Evolutionary conservation across 495 filamentous ascomycete species (phyloP).

Genomic region (Daldinia childiae): DNA sequence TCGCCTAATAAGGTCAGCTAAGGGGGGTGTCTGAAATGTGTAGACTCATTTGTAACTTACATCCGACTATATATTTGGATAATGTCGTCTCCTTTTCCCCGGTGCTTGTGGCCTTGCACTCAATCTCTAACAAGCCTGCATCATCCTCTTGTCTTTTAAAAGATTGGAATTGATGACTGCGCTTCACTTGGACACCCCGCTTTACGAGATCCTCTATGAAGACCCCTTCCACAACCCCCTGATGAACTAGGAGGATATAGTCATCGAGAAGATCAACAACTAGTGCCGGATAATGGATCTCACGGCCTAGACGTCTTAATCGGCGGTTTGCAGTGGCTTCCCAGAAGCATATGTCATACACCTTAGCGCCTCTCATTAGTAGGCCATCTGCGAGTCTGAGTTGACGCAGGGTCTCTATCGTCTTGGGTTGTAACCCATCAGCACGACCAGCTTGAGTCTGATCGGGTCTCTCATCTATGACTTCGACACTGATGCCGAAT

Average conservation of each 20-base stretch:
- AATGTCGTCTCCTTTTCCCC: constrained; percentile 54
- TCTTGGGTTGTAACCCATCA: constrained; percentile 77
- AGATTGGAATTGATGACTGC: constrained; percentile 66
- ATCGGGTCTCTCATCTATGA: constrained; percentile 70
- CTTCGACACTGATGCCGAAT: constrained; percentile 67
- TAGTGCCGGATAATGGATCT: constrained; percentile 60
- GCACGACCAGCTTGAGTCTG: constrained; percentile 71
- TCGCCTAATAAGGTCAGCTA: constrained; percentile 51
- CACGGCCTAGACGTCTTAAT: constrained; percentile 37
- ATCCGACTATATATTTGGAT: constrained; percentile 63
- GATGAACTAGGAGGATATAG: constrained; percentile 76
- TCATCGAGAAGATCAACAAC: constrained; percentile 73
- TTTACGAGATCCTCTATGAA: constrained; percentile 70
- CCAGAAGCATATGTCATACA: constrained; percentile 80
- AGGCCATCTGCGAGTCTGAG: constrained; percentile 72
- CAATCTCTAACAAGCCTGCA: constrained; percentile 53
- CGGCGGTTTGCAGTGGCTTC: constrained; percentile 63
- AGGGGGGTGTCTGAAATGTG: constrained; percentile 25
- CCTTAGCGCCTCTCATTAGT: constrained; percentile 67
- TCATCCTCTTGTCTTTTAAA: constrained; percentile 51
- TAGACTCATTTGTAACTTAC: constrained; percentile 43
- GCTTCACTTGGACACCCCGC: constrained; percentile 64
- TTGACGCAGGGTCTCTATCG: constrained; percentile 72
- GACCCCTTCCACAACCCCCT: constrained; percentile 76
- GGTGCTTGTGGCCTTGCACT: constrained; percentile 52